Conservation (phyloP, 495 filamentous ascomycete species). For the Penicillium salamii region DNA sequence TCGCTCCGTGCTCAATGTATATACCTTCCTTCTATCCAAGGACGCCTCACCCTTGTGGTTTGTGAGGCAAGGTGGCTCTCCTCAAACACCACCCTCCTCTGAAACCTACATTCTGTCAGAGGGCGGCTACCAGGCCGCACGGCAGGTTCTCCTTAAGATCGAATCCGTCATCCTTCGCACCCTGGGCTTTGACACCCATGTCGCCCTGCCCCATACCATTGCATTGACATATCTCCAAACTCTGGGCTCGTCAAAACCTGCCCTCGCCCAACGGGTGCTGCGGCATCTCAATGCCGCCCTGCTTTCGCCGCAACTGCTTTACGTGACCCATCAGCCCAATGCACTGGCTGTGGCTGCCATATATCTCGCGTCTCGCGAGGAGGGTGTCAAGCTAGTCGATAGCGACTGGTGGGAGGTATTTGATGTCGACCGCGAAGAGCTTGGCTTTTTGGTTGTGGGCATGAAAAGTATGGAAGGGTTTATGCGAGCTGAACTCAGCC, state of each 20-base stretch:
- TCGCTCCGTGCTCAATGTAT: constrained; percentile 78
- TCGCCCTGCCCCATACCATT: constrained; percentile 81
- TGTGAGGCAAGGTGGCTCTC: constrained; percentile 30
- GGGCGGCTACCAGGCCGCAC: constrained; percentile 59
- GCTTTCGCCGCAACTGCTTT: constrained; percentile 83
- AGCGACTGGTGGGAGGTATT: constrained; percentile 97
- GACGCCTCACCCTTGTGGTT: constrained; percentile 59
- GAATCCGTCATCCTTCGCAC: constrained; percentile 74
- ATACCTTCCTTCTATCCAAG: constrained; percentile 71
- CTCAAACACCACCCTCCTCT: constrained; percentile 41
- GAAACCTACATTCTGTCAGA: constrained; percentile 73
- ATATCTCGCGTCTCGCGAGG: constrained; percentile 82
- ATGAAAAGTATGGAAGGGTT: constrained; percentile 79
- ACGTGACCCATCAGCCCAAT: constrained; percentile 87
- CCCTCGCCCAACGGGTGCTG: constrained; percentile 61
- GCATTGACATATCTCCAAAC: constrained; percentile 91
- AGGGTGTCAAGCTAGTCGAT: constrained; percentile 71
- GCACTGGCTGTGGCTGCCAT: constrained; percentile 83
- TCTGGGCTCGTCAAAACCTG: constrained; percentile 55
- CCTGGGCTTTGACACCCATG: constrained; percentile 78
- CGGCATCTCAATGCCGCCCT: constrained; percentile 80
- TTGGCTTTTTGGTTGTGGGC: constrained; percentile 88
- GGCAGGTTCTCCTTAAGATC: constrained; percentile 58
- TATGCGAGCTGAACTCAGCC: constrained; percentile 50
- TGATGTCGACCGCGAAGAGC: constrained; percentile 91